These are phyloP conservation scores for Arthrobotrys pseudoclavata DNA, from an alignment of 2,329 filamentous ascomycete species.

Conservation along the genomic window DNA sequence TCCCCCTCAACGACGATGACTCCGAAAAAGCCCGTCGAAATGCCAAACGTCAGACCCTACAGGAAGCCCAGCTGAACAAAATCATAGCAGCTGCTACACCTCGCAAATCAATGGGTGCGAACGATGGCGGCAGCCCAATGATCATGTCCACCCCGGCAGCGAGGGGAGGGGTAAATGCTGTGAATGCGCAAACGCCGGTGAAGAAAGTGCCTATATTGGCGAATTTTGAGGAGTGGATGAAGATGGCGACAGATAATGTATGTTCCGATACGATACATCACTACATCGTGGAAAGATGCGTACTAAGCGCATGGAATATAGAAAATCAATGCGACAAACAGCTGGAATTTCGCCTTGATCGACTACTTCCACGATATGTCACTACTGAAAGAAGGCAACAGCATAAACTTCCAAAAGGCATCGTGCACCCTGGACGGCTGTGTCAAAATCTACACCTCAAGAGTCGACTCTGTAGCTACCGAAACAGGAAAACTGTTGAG, in stretches of 20 bases:
- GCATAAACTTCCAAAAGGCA: conserved; percentile 98
- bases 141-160: conserved; percentile 63
- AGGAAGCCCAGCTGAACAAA: conserved; percentile 92
- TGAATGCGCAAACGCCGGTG: conserved; percentile 88
- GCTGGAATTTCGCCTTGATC: conserved; percentile 99
- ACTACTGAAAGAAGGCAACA: conserved; percentile 91
- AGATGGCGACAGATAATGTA: conserved; percentile 96
- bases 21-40: conserved; percentile 90
- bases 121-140: conserved; percentile 69
- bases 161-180: conserved; percentile 74
- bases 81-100: conserved; percentile 85
- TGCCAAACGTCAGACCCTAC: conserved; percentile 86
- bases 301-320: conserved; percentile 41
- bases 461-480: conserved; percentile 97
- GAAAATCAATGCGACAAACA: conserved; percentile 97
- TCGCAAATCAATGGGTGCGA: conserved; percentile 68
- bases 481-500: conserved; percentile 96
- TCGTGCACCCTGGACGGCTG: conserved; percentile 97
- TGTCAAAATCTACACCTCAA: conserved; percentile 98
- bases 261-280: conserved; percentile 17
- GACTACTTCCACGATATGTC: conserved; percentile 99
- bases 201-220: conserved; percentile 95
- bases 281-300: not conserved
- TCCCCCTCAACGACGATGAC: conserved; percentile 95
- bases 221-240: conserved; percentile 99